Evolutionary conservation across 2,329 filamentous ascomycete species (phyloP).

Genomic region (Mariannaea sp.): DNA sequence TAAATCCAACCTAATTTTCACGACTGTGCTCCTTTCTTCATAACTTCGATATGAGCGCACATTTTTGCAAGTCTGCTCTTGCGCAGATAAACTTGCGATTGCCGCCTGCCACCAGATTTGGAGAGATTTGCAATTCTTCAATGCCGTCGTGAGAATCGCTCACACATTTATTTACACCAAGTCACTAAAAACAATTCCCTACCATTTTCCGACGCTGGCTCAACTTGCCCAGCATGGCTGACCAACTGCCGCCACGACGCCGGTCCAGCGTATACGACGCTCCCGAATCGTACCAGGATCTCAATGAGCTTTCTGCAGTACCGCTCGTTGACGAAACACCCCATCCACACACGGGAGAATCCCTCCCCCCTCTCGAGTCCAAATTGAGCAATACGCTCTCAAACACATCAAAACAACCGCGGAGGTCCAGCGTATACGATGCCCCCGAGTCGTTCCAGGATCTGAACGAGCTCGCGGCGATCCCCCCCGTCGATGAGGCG

Average conservation of each 20-base stretch:
- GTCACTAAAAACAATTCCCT: neutral
- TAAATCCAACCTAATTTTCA: neutral
- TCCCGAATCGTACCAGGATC: conserved; percentile 45
- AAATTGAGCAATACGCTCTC: neutral
- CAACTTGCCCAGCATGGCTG: conserved; percentile 16
- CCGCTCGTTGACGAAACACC: conserved; percentile 18
- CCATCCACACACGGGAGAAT: neutral
- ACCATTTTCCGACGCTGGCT: no score
- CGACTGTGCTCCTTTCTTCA: neutral
- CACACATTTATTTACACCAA: neutral
- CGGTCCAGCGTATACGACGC: conserved; percentile 34
- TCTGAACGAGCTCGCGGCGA: conserved; percentile 7
- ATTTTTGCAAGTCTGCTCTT: no score
- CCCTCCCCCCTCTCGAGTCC: neutral
- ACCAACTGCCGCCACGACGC: conserved; percentile 2
- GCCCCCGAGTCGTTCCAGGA: conserved; percentile 7
- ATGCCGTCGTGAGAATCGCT: neutral
- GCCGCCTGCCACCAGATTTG: neutral
- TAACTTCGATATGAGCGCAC: neutral
- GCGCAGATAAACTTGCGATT: conserved; percentile 2
- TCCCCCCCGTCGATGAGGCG: conserved; percentile 4
- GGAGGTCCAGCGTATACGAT: neutral
- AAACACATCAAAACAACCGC: neutral
- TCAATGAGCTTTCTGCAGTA: conserved; percentile 46
- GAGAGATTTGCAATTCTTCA: neutral